Percentiles rank a stretch among this genome's conserved stretches.
These are phyloP conservation scores for Saccharomycopsis fermentans DNA, from an alignment of 805 yeast species.

Conservation along the genomic window DNA sequence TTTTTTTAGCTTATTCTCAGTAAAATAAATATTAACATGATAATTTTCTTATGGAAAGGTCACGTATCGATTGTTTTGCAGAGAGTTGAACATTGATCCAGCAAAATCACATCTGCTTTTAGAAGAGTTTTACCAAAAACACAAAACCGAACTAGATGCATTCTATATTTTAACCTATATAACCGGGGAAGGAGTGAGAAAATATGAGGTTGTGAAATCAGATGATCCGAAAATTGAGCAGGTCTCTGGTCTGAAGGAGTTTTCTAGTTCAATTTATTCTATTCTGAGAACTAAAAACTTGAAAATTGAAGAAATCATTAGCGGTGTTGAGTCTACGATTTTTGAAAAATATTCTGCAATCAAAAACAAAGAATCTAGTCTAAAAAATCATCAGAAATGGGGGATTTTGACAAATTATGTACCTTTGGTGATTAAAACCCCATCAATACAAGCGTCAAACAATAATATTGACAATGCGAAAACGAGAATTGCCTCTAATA, in stretches of 20 bases:
- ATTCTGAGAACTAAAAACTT: constrained; percentile 8
- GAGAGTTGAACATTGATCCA: constrained; percentile 31
- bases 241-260: constrained; percentile 17
- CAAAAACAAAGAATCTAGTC: not conserved
- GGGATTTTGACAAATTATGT: constrained; percentile 19
- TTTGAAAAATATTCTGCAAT: not conserved
- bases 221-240: not conserved
- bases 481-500: not conserved
- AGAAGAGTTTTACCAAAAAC: constrained; percentile 29
- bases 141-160: constrained; percentile 30
- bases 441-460: not conserved
- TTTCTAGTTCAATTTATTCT: constrained; percentile 23
- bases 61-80: constrained; percentile 34
- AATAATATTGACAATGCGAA: not conserved
- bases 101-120: constrained; percentile 30
- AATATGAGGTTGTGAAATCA: constrained; percentile 17
- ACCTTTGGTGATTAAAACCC: not conserved
- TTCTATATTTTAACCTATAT: constrained; percentile 34
- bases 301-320: constrained; percentile 11
- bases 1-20: too few species aligned
- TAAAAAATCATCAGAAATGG: constrained; percentile 12
- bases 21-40: too few species aligned
- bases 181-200: constrained; percentile 9
- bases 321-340: constrained; percentile 9
- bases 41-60: constrained; percentile 18